A percentile compares a stretch with the other conserved stretches of the same genome.
phyloP scores from a whole-genome alignment of 176 grass and related monocot genomes.

The Rhynchospora tenuis region DNA sequence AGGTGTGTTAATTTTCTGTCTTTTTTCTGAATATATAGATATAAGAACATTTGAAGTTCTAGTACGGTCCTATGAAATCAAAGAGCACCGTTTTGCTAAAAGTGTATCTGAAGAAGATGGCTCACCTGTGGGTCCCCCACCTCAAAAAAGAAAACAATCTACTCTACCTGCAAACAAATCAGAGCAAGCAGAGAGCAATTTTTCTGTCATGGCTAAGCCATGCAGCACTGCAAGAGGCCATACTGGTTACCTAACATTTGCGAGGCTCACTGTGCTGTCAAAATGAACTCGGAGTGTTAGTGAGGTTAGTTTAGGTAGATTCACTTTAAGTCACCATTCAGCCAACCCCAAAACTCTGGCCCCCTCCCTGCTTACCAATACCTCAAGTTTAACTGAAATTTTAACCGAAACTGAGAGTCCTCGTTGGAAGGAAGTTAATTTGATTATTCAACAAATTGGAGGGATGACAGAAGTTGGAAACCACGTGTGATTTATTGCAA shows the following conservation, averaged over 20 bases:
- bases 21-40: slow-evolving; percentile 41
- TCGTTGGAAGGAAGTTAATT: not conserved
- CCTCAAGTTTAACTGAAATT: not conserved
- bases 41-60: slow-evolving; percentile 94
- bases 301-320: not conserved
- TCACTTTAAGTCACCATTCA: not conserved
- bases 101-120: slow-evolving; percentile 25
- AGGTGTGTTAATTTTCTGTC: not conserved
- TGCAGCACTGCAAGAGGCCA: slow-evolving; percentile 58
- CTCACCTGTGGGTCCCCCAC: slow-evolving; percentile 30
- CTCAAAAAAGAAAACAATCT: slow-evolving; percentile 52
- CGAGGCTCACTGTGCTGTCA: slow-evolving; percentile 39
- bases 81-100: slow-evolving; percentile 30
- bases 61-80: slow-evolving; percentile 65
- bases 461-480: not conserved
- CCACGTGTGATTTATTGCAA: not conserved
- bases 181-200: slow-evolving; percentile 15
- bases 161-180: slow-evolving; percentile 14
- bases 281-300: not conserved
- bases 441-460: not conserved
- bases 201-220: slow-evolving; percentile 59
- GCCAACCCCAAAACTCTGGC: not conserved
- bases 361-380: not conserved
- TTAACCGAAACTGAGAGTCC: not conserved
- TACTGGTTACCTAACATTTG: slow-evolving; percentile 87